These are phyloP conservation scores for Lumnitzera racemosa DNA, from an alignment of 345 rosid genomes.

Conservation along the genomic window DNA sequence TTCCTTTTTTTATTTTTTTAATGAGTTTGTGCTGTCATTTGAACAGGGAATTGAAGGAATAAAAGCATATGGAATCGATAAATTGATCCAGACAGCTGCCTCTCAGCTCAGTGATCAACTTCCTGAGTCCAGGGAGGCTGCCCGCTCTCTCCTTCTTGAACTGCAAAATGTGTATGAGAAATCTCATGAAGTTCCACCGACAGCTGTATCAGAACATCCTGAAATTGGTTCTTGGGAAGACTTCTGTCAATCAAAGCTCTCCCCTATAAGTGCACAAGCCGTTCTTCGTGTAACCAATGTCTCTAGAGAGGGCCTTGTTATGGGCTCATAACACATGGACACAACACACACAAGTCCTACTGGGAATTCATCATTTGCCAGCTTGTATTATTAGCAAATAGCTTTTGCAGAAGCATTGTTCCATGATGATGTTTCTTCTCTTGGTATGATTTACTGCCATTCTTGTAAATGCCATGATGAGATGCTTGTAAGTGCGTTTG, in stretches of 20 bases:
- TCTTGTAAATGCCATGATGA: constrained; percentile 35
- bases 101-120: constrained; percentile 92
- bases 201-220: constrained; percentile 29
- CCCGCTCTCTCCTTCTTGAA: constrained; percentile 73
- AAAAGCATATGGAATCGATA: constrained; percentile 71
- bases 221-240: constrained; percentile 65
- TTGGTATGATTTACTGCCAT: constrained; percentile 1
- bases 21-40: not conserved
- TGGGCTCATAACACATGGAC: constrained; percentile 36
- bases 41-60: constrained; percentile 84
- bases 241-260: constrained; percentile 76
- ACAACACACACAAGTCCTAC: constrained; percentile 9
- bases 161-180: constrained; percentile 68
- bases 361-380: constrained; percentile 15
- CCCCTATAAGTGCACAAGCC: constrained; percentile 78
- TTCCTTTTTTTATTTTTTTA: not conserved
- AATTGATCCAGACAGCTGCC: constrained; percentile 71
- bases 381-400: constrained; percentile 14
- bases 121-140: constrained; percentile 95
- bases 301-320: constrained; percentile 46
- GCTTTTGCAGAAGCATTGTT: constrained; percentile 18
- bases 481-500: constrained; percentile 14
- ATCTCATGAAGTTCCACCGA: constrained; percentile 23
- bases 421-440: constrained; percentile 11
- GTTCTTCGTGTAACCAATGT: constrained; percentile 80